These are phyloP conservation scores for Fraxinus dipetala DNA, from an alignment of 305 asterid genomes.

Conservation along the genomic window DNA sequence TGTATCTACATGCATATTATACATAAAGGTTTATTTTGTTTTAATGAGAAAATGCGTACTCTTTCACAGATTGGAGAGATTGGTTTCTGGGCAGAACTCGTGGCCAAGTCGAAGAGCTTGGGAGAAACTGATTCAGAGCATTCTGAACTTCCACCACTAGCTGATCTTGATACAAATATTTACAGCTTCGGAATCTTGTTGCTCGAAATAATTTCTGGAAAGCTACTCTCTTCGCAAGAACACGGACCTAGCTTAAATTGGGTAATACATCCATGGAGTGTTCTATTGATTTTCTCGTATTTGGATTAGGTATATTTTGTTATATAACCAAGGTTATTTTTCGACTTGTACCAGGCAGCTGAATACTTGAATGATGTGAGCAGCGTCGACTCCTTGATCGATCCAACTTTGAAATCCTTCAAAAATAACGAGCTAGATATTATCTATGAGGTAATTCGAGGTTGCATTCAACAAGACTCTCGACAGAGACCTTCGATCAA, in stretches of 20 bases:
- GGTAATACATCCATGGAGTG: constrained; percentile 43
- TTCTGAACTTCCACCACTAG: constrained; percentile 49
- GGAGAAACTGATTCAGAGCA: constrained; percentile 43
- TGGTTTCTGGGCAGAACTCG: constrained; percentile 67
- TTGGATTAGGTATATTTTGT: background rate
- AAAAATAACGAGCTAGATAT: constrained; percentile 62
- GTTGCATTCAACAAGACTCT: constrained; percentile 49
- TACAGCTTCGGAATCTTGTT: constrained; percentile 62
- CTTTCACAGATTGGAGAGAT: constrained; percentile 58
- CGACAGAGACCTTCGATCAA: constrained; percentile 57
- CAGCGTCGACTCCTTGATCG: constrained; percentile 38
- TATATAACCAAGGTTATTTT: background rate
- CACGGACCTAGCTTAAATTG: constrained; percentile 48
- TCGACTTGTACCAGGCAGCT: constrained; percentile 41
- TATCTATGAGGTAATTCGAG: constrained; percentile 60
- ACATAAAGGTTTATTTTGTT: background rate
- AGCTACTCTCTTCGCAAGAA: constrained; percentile 53
- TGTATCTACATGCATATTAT: background rate
- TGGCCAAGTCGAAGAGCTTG: constrained; percentile 39
- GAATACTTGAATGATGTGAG: constrained; percentile 48
- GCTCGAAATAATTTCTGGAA: constrained; percentile 71
- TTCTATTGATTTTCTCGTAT: background rate
- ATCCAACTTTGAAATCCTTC: constrained; percentile 64
- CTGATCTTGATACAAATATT: constrained; percentile 61
- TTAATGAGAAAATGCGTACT: background rate